Percentiles rank a stretch among this genome's conserved stretches.
Evolutionary conservation across 2,329 filamentous ascomycete species (phyloP).

Genomic region (Trichoderma breve): DNA sequence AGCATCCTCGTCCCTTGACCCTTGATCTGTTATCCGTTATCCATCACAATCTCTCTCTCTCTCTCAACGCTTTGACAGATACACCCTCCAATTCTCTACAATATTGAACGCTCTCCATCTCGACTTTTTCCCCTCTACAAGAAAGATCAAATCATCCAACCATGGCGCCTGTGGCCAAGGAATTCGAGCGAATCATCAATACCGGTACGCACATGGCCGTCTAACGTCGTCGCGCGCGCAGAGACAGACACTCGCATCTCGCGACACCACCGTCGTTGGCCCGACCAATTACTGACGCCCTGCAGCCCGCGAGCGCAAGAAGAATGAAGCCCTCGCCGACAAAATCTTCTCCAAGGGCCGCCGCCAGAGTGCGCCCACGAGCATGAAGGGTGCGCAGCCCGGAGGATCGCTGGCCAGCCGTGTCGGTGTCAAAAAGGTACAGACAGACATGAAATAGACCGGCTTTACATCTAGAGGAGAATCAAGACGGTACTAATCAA

Average conservation of each 20-base stretch:
- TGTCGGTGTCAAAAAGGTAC: constrained; percentile 71
- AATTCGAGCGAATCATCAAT: constrained; percentile 57
- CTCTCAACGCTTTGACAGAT: not conserved
- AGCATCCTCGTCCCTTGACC: not conserved
- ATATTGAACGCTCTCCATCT: not conserved
- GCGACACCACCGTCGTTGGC: constrained; percentile 41
- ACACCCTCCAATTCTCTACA: not conserved
- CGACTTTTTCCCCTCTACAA: not conserved
- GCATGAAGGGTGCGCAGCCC: constrained; percentile 38
- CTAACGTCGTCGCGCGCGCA: not conserved
- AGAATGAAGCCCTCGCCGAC: constrained; percentile 68
- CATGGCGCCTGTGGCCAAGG: constrained; percentile 46
- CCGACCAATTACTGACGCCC: constrained; percentile 16
- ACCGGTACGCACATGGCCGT: constrained; percentile 40
- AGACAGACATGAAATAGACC: not conserved
- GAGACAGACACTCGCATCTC: constrained; percentile 40
- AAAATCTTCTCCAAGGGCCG: constrained; percentile 66
- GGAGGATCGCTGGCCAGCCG: constrained; percentile 66
- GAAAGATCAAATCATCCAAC: not conserved
- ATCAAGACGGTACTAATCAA: not conserved
- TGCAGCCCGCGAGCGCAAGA: constrained; percentile 65
- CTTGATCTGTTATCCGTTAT: not conserved
- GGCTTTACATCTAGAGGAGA: not conserved
- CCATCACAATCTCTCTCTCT: not conserved
- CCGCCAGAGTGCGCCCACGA: constrained; percentile 54